A percentile compares a stretch with the other conserved stretches of the same genome.
Conservation (phyloP, 2,329 filamentous ascomycete species). For the Coniochaeta sp. region DNA sequence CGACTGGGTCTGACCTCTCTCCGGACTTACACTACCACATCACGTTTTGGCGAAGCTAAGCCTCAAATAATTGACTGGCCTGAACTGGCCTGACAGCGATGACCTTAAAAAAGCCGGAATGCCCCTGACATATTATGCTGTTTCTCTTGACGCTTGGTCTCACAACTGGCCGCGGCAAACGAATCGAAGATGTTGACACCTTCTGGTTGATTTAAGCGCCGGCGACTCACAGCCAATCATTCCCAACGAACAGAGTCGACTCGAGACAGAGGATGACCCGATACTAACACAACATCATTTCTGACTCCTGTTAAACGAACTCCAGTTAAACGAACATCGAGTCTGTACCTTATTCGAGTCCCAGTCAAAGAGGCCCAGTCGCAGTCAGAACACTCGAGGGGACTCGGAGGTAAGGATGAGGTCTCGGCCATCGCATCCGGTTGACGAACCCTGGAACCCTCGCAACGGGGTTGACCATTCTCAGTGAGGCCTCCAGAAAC, state of each 20-base stretch:
- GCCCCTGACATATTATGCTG: not conserved
- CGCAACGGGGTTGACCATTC: too few relatives aligned
- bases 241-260: not conserved
- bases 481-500: not conserved
- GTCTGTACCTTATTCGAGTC: not conserved
- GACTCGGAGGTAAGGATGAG: too few relatives aligned
- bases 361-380: too few relatives aligned
- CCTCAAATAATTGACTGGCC: too few relatives aligned
- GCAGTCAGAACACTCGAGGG: too few relatives aligned
- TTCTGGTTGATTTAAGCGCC: not conserved
- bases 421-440: too few relatives aligned
- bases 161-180: not conserved
- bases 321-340: too few relatives aligned
- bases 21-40: too few relatives aligned
- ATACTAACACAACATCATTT: not conserved
- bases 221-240: not conserved
- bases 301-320: not conserved
- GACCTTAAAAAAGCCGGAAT: not conserved
- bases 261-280: not conserved
- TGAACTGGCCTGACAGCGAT: too few relatives aligned
- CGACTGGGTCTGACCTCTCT: too few relatives aligned
- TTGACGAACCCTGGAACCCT: too few relatives aligned
- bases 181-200: not conserved
- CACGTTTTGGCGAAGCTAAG: too few relatives aligned
- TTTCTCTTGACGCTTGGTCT: not conserved